Base-by-base conservation (phyloP, 495 filamentous ascomycete species). In the Cenococcum geophilum region DNA sequence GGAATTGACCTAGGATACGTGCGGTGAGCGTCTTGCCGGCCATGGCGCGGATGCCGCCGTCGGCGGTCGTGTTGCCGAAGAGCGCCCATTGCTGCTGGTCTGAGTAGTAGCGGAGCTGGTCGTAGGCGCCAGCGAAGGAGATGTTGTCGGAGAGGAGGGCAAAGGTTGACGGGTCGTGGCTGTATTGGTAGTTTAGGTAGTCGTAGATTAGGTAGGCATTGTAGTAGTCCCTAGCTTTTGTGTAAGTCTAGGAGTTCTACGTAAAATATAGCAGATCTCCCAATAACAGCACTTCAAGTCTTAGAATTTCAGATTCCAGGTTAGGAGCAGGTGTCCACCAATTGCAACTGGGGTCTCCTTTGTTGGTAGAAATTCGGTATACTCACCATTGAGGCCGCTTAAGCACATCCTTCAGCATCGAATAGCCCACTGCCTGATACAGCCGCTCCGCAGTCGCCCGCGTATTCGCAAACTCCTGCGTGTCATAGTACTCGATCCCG, bases 141-240 rank as follows among this genome's bases (percentile, higher is more conserved):
- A 55, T 60, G 57, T 65, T 56, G 52, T 62, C 59, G 22, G 73
- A 75, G 37, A 90, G 71, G 14, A 76, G 72, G 9, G 77, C 60
- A 18, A 76, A 72, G 55, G 86, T 78, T 21, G 77, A 81, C 25
- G 68, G 58, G 73, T 93, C 91, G 76, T 93, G 86, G 63, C 83
- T 76, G 35, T 73, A 74, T 34, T 83, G 81, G 62, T 91, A 90
- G 60, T 88, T 82, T 66, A 93, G 70, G 62, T 84, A 86, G 70
- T 95, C 89, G 61, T 79, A 89, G 71, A 95, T 84, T 43, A 74
- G 61, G 60, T 77, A 78, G 23, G 80, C 84, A 64, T 83, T 85
- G 23, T 56, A 68, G 68, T 85, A 88, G 54, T 75, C 77, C 5
- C 62, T 64, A 25, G 27, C 22, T 11, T 36, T 8, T 12, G 49